phyloP scores from a whole-genome alignment of 2,329 filamentous ascomycete species.

The Trichoderma koningii region DNA sequence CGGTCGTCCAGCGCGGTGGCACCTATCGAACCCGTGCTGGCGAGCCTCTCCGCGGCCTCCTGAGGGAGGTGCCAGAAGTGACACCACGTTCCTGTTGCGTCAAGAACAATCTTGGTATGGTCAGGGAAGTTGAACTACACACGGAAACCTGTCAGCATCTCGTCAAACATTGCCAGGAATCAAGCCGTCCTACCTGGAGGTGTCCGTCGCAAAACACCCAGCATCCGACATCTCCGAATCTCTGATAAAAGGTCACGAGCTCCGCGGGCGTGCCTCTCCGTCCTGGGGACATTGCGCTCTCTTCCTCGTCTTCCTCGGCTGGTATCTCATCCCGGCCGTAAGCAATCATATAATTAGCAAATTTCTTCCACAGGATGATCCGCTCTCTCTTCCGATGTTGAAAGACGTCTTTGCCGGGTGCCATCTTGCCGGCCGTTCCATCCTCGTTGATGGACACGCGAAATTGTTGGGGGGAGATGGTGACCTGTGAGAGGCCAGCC shows the following conservation, averaged over 20 bases:
- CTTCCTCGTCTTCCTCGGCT: conserved; percentile 48
- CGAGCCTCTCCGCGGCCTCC: conserved; percentile 68
- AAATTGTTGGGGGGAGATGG: conserved; percentile 65
- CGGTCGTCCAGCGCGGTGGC: conserved; percentile 71
- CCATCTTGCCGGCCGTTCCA: conserved; percentile 62
- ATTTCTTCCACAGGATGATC: conserved; percentile 71
- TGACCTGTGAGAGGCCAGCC: conserved; percentile 62
- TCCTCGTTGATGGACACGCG: conserved; percentile 57
- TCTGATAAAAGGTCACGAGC: conserved; percentile 78
- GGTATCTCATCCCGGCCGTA: conserved; percentile 69
- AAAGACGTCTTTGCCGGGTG: conserved; percentile 63
- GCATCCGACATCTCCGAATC: conserved; percentile 77
- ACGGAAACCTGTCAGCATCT: conserved; percentile 32
- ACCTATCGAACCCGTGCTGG: conserved; percentile 65
- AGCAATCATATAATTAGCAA: conserved; percentile 72
- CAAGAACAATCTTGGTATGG: conserved; percentile 81
- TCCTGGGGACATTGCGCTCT: conserved; percentile 45
- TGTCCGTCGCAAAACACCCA: conserved; percentile 82
- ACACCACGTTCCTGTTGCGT: conserved; percentile 71
- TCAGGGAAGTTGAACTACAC: conserved; percentile 81
- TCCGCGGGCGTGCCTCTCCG: conserved; percentile 48
- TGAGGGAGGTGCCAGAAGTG: conserved; percentile 76
- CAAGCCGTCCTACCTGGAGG: conserved; percentile 58
- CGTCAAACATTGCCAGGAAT: not conserved
- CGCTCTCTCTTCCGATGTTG: conserved; percentile 67